Base-by-base conservation (phyloP, 2,329 filamentous ascomycete genomes). In the Curvularia sp. region DNA sequence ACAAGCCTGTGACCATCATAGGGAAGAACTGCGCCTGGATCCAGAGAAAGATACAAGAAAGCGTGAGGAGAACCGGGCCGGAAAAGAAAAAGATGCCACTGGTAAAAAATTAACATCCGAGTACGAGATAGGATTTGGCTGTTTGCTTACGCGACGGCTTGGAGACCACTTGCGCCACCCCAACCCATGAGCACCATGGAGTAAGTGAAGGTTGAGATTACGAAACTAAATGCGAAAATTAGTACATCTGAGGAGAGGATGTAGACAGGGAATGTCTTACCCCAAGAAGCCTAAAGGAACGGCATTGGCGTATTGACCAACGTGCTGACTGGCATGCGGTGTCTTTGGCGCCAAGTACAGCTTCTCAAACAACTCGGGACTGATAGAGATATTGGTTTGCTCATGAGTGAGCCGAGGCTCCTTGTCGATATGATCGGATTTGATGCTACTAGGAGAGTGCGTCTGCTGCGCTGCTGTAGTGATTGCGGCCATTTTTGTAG, bases 1-100 rank as follows among this genome's bases (percentile, higher is more conserved):
- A 84, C 36, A 84, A 75, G 3, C 79, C 81, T 72, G 82, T 81
- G 0, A 82, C 80, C 77, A 83, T 82, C 82, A 84, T 84, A 1
- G 69, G 59, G 47, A 74, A 74, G 59, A 71, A 72, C 38, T 73
- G 70, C 0, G 59, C 59, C 43, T 70, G 67, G 45, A 84, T 79
- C 81, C 82, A 84, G 60, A 84, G 81, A 60, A 83, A 83, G 6
- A 84, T 79, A 55, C 81, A 79, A 28, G 79, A 74, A 32, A 83
- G 76, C 13, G 79, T 66, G 6, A 84, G 74, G 45, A 84, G 77
- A 12, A 84, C 66, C 1, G 82, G 82, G 0, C 82, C 82, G 43
- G 71, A 62, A 73, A 80, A 72, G 78, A 81, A 70, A 77, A 82
- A 70, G 55, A 78, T 78, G 6, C 76, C 76, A 9, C 68, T 72